Evolutionary conservation across 2,329 filamentous ascomycete species (phyloP).

Genomic region (Byssothecium circinans): DNA sequence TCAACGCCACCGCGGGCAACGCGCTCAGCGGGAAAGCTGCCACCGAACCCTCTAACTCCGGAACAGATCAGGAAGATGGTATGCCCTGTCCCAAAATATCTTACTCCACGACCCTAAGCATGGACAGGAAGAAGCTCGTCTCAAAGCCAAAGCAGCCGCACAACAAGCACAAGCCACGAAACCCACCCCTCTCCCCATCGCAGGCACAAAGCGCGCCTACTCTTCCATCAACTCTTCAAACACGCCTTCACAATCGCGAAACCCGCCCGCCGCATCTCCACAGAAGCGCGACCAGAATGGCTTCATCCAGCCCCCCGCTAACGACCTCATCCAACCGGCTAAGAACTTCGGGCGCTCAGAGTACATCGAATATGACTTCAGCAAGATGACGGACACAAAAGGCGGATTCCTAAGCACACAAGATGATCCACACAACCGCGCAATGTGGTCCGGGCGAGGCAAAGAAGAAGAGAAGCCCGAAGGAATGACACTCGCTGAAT

Average conservation of each 20-base stretch:
- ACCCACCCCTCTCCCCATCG: slow-evolving; percentile 31
- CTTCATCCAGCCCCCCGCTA: slow-evolving; percentile 40
- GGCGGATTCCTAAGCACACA: slow-evolving; percentile 89
- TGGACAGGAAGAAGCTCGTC: slow-evolving; percentile 76
- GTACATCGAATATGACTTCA: slow-evolving; percentile 97
- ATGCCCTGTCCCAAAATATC: slow-evolving; percentile 14
- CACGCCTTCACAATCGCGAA: slow-evolving; percentile 63
- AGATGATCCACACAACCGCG: slow-evolving; percentile 88
- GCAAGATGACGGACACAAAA: slow-evolving; percentile 96
- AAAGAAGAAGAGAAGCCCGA: slow-evolving; percentile 70
- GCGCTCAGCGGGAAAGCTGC: slow-evolving; percentile 43
- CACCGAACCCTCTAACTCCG: slow-evolving; percentile 57
- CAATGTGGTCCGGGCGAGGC: slow-evolving; percentile 51
- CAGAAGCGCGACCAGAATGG: slow-evolving; percentile 40
- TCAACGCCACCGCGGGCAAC: slow-evolving; percentile 52
- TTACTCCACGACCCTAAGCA: slow-evolving; percentile 2
- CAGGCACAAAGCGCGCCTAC: slow-evolving; percentile 72
- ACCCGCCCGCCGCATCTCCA: slow-evolving; percentile 58
- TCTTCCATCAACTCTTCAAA: slow-evolving; percentile 61
- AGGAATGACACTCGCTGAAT: slow-evolving; percentile 87
- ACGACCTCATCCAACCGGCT: slow-evolving; percentile 68
- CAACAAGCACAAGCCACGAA: slow-evolving; percentile 45
- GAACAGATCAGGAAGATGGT: slow-evolving; percentile 63
- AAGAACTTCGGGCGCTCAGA: slow-evolving; percentile 77
- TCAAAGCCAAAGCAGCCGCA: slow-evolving; percentile 82